Conservation (phyloP, 202 grass and related monocot species). For the Digitaria exilis region DNA sequence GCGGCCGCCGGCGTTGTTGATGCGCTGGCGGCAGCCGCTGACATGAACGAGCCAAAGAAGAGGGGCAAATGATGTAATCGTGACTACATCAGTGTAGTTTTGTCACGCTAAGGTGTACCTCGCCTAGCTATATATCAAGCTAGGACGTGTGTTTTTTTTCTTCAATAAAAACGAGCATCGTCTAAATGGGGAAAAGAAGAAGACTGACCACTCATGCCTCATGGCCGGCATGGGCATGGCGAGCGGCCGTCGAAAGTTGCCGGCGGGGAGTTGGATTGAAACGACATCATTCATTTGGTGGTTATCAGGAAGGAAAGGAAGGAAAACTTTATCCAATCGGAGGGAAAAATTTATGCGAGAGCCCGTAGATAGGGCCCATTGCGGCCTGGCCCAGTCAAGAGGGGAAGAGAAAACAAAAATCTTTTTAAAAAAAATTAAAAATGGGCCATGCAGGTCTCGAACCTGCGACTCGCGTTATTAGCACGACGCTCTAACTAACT, state of each 20-base stretch:
- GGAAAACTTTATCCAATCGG: too few species aligned
- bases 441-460: slow-evolving; percentile 78
- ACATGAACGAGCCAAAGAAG: too few species aligned
- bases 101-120: not conserved
- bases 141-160: not conserved
- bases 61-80: not conserved
- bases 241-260: too few species aligned
- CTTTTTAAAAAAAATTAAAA: not conserved
- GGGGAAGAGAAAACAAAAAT: too few species aligned
- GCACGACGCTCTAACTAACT: slow-evolving; percentile 79
- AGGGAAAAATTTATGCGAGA: too few species aligned
- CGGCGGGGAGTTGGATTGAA: too few species aligned
- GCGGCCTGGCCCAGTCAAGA: too few species aligned
- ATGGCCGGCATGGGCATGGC: too few species aligned
- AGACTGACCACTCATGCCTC: not conserved
- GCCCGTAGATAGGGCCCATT: too few species aligned
- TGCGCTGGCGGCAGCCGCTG: slow-evolving; percentile 4
- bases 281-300: too few species aligned
- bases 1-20: not conserved
- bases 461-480: slow-evolving; percentile 85
- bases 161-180: not conserved
- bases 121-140: not conserved
- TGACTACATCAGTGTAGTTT: not conserved
- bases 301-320: too few species aligned
- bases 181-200: not conserved